Base-by-base conservation (phyloP, 139 green algal species). In the Monoraphidium neglectum region DNA sequence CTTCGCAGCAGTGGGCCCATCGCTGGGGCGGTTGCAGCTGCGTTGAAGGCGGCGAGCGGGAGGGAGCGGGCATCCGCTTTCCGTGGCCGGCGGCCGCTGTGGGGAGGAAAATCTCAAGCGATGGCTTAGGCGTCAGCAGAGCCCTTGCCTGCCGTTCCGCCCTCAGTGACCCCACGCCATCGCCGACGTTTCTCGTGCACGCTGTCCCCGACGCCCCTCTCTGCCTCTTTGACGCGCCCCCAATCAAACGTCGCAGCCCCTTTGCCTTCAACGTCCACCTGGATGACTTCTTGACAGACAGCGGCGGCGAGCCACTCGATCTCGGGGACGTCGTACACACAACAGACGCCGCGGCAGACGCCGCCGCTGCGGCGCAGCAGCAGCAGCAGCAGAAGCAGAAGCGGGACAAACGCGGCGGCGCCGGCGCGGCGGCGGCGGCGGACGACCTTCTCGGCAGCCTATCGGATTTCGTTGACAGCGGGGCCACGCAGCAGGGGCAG, bases 221-320 rank as follows among this genome's bases (percentile, higher is more conserved):
- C n/a, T n/a, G n/a, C n/a, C n/a, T n/a, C n/a, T n/a, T n/a, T n/a
- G n/a, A n/a, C n/a, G 56, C 56, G n/a, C 56, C 13, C 26, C 24
- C 56, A 63, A 63, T 30, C 56, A 5, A 5, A 32, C 56, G 5
- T 6, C 56, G 56, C 43, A 51, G 43, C 13, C 43, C 72, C 24
- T 91, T 87, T 60, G 60, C 33, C 1, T 76, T 79, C 18, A 56
- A 40, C 0, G 77, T 88, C 37, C 38, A 67, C 47, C 54, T 85
- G 33, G 56, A 72, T 3, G 81, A 86, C 35, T 32, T 88, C n/a
- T 46, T 67, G 1, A 43, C 86, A 30, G 51, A 87, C 59, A 56
- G 65, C 2, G 24, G 40, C 35, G 65, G 78, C 2, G 46, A 83
- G 71, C 78, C 78, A 24, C n/a, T 79, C 18, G 78, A 78, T 53